A percentile compares a stretch with the other conserved stretches of the same genome.
Conservation (phyloP, 2,329 filamentous ascomycete genomes). For the Fusarium coicis region DNA sequence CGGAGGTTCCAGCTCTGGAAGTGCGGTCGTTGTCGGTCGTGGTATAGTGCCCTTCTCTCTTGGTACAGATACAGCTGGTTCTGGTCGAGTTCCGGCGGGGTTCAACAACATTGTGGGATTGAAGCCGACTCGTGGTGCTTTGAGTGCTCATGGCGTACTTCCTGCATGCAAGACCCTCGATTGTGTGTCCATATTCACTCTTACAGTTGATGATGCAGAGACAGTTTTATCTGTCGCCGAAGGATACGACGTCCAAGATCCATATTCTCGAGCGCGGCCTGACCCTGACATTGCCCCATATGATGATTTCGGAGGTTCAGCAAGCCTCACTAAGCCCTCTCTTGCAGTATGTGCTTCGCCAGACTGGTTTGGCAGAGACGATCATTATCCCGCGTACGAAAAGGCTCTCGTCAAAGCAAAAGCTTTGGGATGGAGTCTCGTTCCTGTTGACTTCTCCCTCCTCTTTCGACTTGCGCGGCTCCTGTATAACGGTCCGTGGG, state of each 20-base stretch:
- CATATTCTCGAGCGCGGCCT: slow-evolving; percentile 59
- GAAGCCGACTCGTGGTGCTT: slow-evolving; percentile 64
- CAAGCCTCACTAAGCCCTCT: slow-evolving; percentile 42
- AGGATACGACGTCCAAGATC: slow-evolving; percentile 59
- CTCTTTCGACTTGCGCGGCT: slow-evolving; percentile 65
- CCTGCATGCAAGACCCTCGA: slow-evolving; percentile 68
- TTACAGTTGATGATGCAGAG: slow-evolving; percentile 61
- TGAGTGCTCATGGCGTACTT: slow-evolving; percentile 60
- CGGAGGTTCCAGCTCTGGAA: slow-evolving; percentile 69
- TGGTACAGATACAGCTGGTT: slow-evolving; percentile 66
- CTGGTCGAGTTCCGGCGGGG: slow-evolving; percentile 63
- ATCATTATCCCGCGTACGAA: slow-evolving; percentile 57
- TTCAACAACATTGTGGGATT: slow-evolving; percentile 65
- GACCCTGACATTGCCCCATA: not conserved
- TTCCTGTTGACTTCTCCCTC: slow-evolving; percentile 57
- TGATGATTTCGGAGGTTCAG: slow-evolving; percentile 46
- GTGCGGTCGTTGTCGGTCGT: slow-evolving; percentile 64
- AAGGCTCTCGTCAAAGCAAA: slow-evolving; percentile 51
- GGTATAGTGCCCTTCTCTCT: slow-evolving; percentile 66
- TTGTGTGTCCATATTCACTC: slow-evolving; percentile 65
- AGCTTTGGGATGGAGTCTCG: slow-evolving; percentile 54
- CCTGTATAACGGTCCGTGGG: slow-evolving; percentile 67
- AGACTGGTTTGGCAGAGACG: slow-evolving; percentile 48
- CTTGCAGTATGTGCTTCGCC: slow-evolving; percentile 56
- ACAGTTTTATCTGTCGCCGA: slow-evolving; percentile 60